phyloP scores from a whole-genome alignment of 768 basidiomycete species.

The Lentinula sp. region DNA sequence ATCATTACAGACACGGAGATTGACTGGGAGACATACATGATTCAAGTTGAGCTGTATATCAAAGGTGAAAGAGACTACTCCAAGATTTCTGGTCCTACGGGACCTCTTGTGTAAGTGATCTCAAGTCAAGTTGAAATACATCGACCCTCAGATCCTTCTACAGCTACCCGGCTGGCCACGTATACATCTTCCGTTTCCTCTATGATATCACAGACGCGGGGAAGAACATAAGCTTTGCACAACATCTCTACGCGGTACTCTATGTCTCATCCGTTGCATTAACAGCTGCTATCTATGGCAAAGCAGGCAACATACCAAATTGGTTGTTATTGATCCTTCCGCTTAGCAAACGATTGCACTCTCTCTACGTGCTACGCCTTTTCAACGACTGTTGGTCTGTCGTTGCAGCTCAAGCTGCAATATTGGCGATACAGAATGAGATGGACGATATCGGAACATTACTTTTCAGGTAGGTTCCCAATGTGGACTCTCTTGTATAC shows the following conservation, averaged over 20 bases:
- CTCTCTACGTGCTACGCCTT: conserved; percentile 83
- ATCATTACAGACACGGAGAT: conserved; percentile 84
- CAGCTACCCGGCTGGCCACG: conserved; percentile 94
- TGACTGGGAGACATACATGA: conserved; percentile 96
- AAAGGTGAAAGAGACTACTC: conserved; percentile 82
- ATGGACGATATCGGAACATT: conserved; percentile 58
- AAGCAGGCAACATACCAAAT: conserved; percentile 58
- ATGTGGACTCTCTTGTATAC: background rate
- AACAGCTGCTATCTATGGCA: conserved; percentile 62
- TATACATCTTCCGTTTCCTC: conserved; percentile 74
- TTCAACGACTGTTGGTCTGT: conserved; percentile 96
- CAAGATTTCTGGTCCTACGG: conserved; percentile 81
- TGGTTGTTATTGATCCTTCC: conserved; percentile 69
- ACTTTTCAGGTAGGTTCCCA: conserved; percentile 61
- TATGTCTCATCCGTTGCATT: conserved; percentile 65
- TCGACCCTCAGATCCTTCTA: background rate
- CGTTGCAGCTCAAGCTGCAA: conserved; percentile 56
- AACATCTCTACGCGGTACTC: conserved; percentile 71
- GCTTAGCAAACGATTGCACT: conserved; percentile 90
- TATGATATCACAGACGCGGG: conserved; percentile 59
- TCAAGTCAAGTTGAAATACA: background rate
- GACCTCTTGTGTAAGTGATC: conserved; percentile 75
- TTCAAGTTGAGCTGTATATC: conserved; percentile 73
- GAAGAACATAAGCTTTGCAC: conserved; percentile 53
- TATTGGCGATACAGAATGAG: conserved; percentile 57